Evolutionary conservation across 2,329 filamentous ascomycete species (phyloP), one percentile per base, ranked within the genome.

Genomic region (Albophoma yamanashiensis): DNA sequence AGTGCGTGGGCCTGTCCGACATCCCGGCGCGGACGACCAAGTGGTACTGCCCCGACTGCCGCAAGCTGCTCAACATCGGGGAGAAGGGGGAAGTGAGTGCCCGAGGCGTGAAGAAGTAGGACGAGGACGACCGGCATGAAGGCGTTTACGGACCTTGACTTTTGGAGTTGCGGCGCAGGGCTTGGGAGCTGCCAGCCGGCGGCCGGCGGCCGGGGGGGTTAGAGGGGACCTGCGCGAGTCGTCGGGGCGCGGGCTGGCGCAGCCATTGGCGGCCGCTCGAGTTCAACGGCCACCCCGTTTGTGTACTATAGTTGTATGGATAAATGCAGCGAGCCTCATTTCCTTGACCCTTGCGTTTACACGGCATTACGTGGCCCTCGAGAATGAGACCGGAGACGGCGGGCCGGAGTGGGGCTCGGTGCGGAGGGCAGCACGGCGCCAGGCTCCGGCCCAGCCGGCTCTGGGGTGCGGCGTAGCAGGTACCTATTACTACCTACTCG

Each of bases 31-130:
- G 88, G 22, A 88, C 88, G 39, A 87, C 87, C 2, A 92, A 91
- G 73, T 94, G 90, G 90, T 94, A 91, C 68, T 94, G 90, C 72
- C 89, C 89, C 1, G 85, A 91, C 57, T 94, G 90, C 69, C 78
- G 86, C 47, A 81, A 83, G 62, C 74, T 80, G 38, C 73, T 87
- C 39, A 83, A 84, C 56, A 84, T 87, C 65, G 84, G 84, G 7
- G 82, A 85, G 73, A 83, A 79, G 71, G 84, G 84, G 3, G 83
- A 87, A 67, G 82, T 86, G 14, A 86, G 73, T 62, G 82, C 82
- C n/a, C 73, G 83, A 61, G 81, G 82, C 7, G 73, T 84, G 14
- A 81, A 74, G 73, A 79, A 73, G 64, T 78, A 68, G 63, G 34
- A 22, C 56, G 40, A 55, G 40, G 17, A 42, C 14, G 42, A n/a